phyloP scores from a whole-genome alignment of 2,329 filamentous ascomycete species.

The Canariomyces notabilis region DNA sequence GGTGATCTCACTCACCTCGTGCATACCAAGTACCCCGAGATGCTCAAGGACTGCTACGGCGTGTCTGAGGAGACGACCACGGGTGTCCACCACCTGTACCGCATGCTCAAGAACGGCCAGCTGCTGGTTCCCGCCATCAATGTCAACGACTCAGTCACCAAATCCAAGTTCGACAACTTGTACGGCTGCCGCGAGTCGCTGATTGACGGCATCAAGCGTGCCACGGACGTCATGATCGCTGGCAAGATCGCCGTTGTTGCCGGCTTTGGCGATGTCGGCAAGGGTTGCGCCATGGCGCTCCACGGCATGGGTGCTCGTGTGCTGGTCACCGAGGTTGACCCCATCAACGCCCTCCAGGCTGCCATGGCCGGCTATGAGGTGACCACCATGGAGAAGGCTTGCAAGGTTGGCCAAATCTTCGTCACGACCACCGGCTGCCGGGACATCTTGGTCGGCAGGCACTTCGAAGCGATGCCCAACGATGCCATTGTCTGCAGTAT shows the following conservation, averaged over 20 bases:
- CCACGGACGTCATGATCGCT: constrained; percentile 99
- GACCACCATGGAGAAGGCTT: constrained; percentile 93
- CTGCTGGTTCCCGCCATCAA: constrained; percentile 96
- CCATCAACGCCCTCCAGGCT: constrained; percentile 99
- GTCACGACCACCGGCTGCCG: constrained; percentile 99
- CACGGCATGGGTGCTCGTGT: constrained; percentile 97
- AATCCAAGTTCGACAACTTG: constrained; percentile 99
- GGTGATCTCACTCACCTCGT: constrained; percentile 95
- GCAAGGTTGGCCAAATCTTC: constrained; percentile 86
- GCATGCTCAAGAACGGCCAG: constrained; percentile 86
- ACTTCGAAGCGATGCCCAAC: constrained; percentile 95
- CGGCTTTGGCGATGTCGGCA: constrained; percentile 98
- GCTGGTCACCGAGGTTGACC: constrained; percentile 93
- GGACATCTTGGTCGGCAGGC: constrained; percentile 86
- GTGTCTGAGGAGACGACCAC: constrained; percentile 99
- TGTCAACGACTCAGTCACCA: constrained; percentile 99
- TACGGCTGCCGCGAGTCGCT: constrained; percentile 99
- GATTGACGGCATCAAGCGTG: constrained; percentile 99
- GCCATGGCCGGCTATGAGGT: constrained; percentile 97
- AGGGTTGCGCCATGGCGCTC: constrained; percentile 95
- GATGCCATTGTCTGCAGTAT: constrained; percentile 97
- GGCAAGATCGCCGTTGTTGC: constrained; percentile 98
- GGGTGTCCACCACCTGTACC: constrained; percentile 98
- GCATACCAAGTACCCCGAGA: constrained; percentile 97
- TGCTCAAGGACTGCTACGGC: constrained; percentile 97